Base-by-base conservation (phyloP, 176 grass and related monocot genomes). In the Oryza punctata region DNA sequence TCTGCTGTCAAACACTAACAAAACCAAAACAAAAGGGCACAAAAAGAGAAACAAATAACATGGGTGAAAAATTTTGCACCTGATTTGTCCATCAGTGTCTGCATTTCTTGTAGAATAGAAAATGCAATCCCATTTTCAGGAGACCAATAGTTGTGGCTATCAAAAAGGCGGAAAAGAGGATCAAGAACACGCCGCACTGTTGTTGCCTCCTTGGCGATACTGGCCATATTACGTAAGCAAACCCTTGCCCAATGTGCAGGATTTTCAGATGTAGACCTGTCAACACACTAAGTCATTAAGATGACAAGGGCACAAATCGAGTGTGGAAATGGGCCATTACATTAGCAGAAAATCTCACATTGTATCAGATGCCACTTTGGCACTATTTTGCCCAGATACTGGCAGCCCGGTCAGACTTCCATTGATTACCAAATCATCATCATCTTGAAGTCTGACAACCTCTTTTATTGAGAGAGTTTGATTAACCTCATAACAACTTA, bases 81-180 rank as follows among this genome's bases (percentile, higher is more conserved):
- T 96, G 93, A 88, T 80, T 82, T 91, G 76, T 99, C 89, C 93
- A 99, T 94, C 60, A 87, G 73, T 29, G 76, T 78, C 67, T 94
- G 93, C 93, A 99, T 90, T 82, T 96, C 93, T 89, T 85, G 92
- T 82, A 99, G 89, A 90, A 96, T 81, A 78, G 93, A 91, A 83
- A 84, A 71, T 66, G 96, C 91, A 89, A 99, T 86, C 54, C 91
- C 83, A 80, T 65, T 91, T 84, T 99, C 91, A 65, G 91, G 86
- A 78, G 93, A 96, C 96, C 96, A 99, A 46, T 84, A 92, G 82
- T 82, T 79, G 16, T 85, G 90, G 76, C 75, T 89, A 61, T 99
- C 96, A 64, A 99, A 93, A 83, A 94, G 87, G 59, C 87, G 93
- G 76, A 92, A 91, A 64, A 99, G 78, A 63, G 96, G 93, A 69